These are phyloP conservation scores for Serendipita vermifera DNA, from an alignment of 768 basidiomycete species.

Conservation along the genomic window DNA sequence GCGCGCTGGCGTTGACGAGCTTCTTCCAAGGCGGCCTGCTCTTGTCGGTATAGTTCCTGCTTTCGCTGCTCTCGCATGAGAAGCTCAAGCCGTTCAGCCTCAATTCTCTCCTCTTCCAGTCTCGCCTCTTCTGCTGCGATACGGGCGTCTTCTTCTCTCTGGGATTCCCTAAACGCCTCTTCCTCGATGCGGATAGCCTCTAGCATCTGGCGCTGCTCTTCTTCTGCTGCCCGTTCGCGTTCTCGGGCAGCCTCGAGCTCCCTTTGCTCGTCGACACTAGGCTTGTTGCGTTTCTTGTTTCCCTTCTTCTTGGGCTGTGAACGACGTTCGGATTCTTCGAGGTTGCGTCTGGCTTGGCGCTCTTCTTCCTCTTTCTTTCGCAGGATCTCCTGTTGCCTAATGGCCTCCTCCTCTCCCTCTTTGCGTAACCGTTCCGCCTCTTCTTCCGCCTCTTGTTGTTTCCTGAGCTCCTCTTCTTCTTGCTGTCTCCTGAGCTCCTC, in stretches of 20 bases:
- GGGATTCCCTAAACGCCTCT: neutral
- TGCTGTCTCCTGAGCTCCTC: neutral
- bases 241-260: neutral
- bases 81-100: conserved; percentile 20
- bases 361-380: neutral
- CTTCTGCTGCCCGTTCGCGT: conserved; percentile 22
- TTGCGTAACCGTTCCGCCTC: no score
- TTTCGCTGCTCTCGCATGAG: conserved; percentile 48
- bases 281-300: no score
- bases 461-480: neutral
- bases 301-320: no score
- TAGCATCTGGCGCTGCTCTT: conserved; percentile 40
- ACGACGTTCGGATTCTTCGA: no score
- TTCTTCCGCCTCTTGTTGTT: neutral
- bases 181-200: neutral
- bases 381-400: neutral
- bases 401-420: neutral
- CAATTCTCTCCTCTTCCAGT: neutral
- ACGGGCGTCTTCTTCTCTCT: conserved; percentile 7
- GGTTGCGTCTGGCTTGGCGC: neutral
- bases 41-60: conserved; percentile 29
- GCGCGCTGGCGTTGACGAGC: conserved; percentile 45
- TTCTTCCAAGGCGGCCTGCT: conserved; percentile 50
- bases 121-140: conserved; percentile 30
- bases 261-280: no score